Evolutionary conservation across 176 grass and related monocot genomes (phyloP), one percentile per base, ranked within the genome.

Genomic region (Paspalum vaginatum): DNA sequence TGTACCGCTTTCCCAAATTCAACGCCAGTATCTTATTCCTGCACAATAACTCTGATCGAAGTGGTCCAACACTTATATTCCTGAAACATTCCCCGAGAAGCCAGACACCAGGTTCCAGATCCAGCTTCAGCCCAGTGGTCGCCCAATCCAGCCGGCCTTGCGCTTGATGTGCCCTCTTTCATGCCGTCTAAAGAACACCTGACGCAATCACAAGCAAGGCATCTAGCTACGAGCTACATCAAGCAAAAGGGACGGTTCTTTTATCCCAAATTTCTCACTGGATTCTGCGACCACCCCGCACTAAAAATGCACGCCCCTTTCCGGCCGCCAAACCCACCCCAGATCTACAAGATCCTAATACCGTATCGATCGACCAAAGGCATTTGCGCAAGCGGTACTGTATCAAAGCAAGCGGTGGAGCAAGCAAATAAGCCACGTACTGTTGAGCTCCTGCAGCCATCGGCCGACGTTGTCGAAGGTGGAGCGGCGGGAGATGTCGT

Each of bases 401-500:
- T 18, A 45, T 13, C 9, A 63, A 75, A 68, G 21, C 81, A 24
- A 74, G 50, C 8, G 40, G 15, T 2, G 45, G 21, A 21, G 2
- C 42, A 32, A 45, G 9, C 6, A 20, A 80, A 18, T 0, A 53
- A 43, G 42, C 42, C 0, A 10, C 49, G n/a, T 84, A 91, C 89
- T 88, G 85, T 85, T 91, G 72, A 91, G 89, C 66, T 91, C 85
- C 72, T 88, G 85, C 22, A 91, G 89, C 89, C 89, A 91, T 0
- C 89, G 65, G 0, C 85, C 81, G 77, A 88, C 81, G 72, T 68
- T 91, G 65, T 91, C 85, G 85, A 91, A 91, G 44, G 89, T 91
- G 85, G 72, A 68, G 3, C 85, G 70, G 3, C 89, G 89, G 0
- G 89, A 79, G 77, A 91, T 91, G 77, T 91, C 89, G 85, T 91